Percentiles rank a stretch among this genome's conserved stretches.
Evolutionary conservation across 176 grass and related monocot species (phyloP).

Genomic region (Oropetium thomaeum): DNA sequence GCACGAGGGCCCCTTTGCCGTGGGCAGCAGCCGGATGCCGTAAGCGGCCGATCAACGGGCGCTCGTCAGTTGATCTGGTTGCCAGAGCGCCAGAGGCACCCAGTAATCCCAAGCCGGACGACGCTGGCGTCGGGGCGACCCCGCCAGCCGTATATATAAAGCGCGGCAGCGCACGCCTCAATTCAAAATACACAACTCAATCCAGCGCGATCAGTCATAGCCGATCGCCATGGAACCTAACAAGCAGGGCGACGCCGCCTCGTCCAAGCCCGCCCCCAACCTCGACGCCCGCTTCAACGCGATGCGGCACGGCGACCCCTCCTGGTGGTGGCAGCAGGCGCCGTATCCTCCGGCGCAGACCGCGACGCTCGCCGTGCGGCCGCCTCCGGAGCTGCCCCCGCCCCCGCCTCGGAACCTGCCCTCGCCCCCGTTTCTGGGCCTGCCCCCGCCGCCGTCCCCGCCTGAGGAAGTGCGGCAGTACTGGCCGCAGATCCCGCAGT

Average conservation of each 20-base stretch:
- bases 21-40: too few relatives aligned
- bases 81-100: too few relatives aligned
- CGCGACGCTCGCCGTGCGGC: too few relatives aligned
- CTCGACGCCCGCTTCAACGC: not conserved
- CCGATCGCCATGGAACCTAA: constrained; percentile 14
- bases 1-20: too few relatives aligned
- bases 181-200: not conserved
- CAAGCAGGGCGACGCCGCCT: not conserved
- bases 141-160: not conserved
- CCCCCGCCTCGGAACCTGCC: too few relatives aligned
- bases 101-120: not conserved
- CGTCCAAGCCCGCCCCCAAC: not conserved
- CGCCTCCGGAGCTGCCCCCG: too few relatives aligned
- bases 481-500: not conserved
- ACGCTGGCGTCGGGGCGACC: not conserved
- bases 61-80: too few relatives aligned
- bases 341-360: not conserved
- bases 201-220: not conserved
- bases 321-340: not conserved
- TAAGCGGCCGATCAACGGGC: too few relatives aligned
- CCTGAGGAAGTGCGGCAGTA: not conserved
- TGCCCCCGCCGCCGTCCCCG: too few relatives aligned
- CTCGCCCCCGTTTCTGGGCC: too few relatives aligned
- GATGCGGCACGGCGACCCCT: not conserved
- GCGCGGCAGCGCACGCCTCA: not conserved